Base-by-base conservation (phyloP, 768 basidiomycete species). In the Xerocomus spinulosus region DNA sequence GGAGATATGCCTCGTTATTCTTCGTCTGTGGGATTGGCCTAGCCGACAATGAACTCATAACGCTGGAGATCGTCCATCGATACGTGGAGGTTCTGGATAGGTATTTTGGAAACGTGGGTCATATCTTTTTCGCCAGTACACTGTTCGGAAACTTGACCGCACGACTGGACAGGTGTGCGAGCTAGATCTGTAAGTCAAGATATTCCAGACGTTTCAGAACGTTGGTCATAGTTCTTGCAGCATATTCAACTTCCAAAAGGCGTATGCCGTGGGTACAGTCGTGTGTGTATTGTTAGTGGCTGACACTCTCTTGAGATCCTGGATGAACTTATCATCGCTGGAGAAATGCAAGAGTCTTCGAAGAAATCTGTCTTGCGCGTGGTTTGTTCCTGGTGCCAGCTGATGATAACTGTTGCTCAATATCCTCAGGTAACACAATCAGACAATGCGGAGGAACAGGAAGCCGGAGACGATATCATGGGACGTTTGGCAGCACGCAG, bases 201-300 rank as follows among this genome's bases (percentile, higher is more conserved):
- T 37, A 7, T 44, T 49, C 8, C 2, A 15, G 4, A 13, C 1
- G 12, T 18, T 21, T 30, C n/a, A 18, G 30, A 13, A 26, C 4
- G 29, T 33, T 32, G 17, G n/a, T 32, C 44, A 47, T n/a, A 39
- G 34, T 39, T n/a, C 7, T 41, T 42, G 38, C 32, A 93, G 91
- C 44, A 95, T 97, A 56, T 98, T 96, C 79, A 96, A 96, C 72
- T 97, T 97, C 65, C 89, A 97, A 64, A 90, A 92, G 66, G 95
- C 94, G 2, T 96, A 92, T 64, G 82, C 89, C 4, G 93, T 89
- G 52, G 37, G 73, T 32, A 15, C 17, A 37, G 24, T 14, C 35
- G 42, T 49, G 12, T n/a, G n/a, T 21, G 12, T 41, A 29, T 24
- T 7, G 18, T 9, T 23, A 29, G 20, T 17, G 4, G 45, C 44